Conservation (phyloP, 1,284 basidiomycete species). For the Rhizopogon parksii region DNA sequence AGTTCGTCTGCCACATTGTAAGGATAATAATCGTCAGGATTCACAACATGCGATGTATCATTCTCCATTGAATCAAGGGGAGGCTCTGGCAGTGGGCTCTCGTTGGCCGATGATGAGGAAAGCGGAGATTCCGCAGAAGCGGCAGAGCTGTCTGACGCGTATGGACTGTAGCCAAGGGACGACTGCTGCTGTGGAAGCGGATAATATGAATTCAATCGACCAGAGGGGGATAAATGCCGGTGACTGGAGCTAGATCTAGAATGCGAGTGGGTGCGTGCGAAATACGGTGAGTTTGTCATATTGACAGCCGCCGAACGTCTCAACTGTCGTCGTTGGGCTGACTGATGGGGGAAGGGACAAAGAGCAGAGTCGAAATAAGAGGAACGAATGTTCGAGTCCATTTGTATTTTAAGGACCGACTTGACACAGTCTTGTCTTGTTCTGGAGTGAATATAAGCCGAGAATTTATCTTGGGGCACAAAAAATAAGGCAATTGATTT, state of each 20-base stretch:
- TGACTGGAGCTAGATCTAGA: conserved; percentile 13
- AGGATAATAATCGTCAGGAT: conserved; percentile 25
- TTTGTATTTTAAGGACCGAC: conserved; percentile 25
- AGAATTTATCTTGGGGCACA: conserved; percentile 21
- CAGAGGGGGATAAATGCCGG: conserved; percentile 17
- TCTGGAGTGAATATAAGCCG: conserved; percentile 12
- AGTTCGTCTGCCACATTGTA: conserved; percentile 25
- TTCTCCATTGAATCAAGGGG: conserved; percentile 27
- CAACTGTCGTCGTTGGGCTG: conserved; percentile 4
- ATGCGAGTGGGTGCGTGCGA: conserved; percentile 15
- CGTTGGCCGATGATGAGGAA: conserved; percentile 28
- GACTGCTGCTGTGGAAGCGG: conserved; percentile 16
- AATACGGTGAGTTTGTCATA: conserved; percentile 22
- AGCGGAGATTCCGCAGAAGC: conserved; percentile 28
- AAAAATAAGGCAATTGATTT: conserved; percentile 25
- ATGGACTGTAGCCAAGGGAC: conserved; percentile 23
- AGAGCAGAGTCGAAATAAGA: conserved; percentile 20
- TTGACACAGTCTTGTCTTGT: conserved; percentile 4
- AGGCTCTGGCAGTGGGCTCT: conserved; percentile 29
- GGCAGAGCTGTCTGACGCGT: conserved; percentile 25
- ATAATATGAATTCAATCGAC: conserved; percentile 18
- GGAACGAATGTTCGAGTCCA: conserved; percentile 15
- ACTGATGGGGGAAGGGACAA: conserved; percentile 9
- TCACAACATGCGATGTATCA: conserved; percentile 23
- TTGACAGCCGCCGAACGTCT: conserved; percentile 12